Base-by-base conservation (phyloP, 345 rosid species). In the Eucalyptus coolabah region DNA sequence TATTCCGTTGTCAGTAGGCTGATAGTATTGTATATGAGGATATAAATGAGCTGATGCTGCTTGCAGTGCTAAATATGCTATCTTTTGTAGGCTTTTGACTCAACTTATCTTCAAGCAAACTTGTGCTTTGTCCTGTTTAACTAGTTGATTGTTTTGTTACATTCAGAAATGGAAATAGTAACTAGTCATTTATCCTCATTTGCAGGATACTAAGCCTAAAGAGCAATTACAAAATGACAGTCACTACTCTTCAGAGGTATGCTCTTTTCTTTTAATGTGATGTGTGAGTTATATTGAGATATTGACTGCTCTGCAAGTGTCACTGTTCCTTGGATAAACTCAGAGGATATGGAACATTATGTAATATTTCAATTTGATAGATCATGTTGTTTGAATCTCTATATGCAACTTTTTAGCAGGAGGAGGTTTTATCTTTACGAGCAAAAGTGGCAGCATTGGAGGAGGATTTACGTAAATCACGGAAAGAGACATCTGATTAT, bases 391-490 rank as follows among this genome's bases (percentile, higher is more conserved):
- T 77, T 77, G 85, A 40, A 77, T 77, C 47, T 77, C 32, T 85
- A 90, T 87, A 91, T 89, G 89, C 86, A 44, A 80, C 45, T 91
- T 91, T 87, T 86, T 90, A 91, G 86, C 93, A 98, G 99, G 99
- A 97, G 83, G 97, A 97, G 90, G 91, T 95, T 80, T 72, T 89
- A 89, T 94, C 98, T 86, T 91, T 98, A 90, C 95, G 93, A 82
- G 93, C 93, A 37, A 98, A 94, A 93, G 96, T 96, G 87, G 91
- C 93, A 87, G 88, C 91, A 28, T 90, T 98, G 89, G 99, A 97
- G 94, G 99, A 97, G 91, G 99, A 97, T 44, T 92, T 97, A 86
- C 92, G 92, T 87, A 97, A 95, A 94, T 94, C 94, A 89, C 97
- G 93, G 87, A 96, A 95, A 89, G 97, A 96, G 91, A 93, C 95